Conservation (phyloP, 139 green algal genomes). For the Chlamydomonas incerta region DNA sequence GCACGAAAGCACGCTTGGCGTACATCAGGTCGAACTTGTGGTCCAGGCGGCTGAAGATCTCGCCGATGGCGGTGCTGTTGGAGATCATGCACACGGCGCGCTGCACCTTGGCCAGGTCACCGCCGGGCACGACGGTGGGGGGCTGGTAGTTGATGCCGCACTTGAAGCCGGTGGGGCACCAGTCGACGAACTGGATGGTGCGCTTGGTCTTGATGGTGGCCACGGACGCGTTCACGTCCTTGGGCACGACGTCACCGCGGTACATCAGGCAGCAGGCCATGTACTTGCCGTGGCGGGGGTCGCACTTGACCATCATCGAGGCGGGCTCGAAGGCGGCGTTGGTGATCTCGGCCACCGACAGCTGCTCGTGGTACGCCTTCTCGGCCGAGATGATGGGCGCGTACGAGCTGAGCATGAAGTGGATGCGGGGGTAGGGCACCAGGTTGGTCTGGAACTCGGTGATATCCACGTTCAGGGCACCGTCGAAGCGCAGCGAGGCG, state of each 20-base stretch:
- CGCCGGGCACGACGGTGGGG: slow-evolving; percentile 96
- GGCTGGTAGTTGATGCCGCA: slow-evolving; percentile 99
- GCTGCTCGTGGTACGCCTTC: slow-evolving; percentile 99
- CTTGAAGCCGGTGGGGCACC: slow-evolving; percentile 99
- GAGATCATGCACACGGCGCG: slow-evolving; percentile 99
- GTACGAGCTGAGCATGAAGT: slow-evolving; percentile 99
- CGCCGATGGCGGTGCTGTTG: slow-evolving; percentile 98
- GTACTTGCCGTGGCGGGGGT: slow-evolving; percentile 97
- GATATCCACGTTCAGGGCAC: slow-evolving; percentile 97
- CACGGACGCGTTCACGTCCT: slow-evolving; percentile 98
- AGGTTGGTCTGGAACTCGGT: slow-evolving; percentile 99
- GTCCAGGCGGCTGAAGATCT: slow-evolving; percentile 98
- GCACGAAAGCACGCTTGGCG: slow-evolving; percentile 99
- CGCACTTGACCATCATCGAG: slow-evolving; percentile 99
- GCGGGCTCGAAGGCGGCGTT: slow-evolving; percentile 96
- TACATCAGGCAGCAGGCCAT: slow-evolving; percentile 99
- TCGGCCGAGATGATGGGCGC: slow-evolving; percentile 98
- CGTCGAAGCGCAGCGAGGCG: slow-evolving; percentile 95
- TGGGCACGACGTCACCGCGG: slow-evolving; percentile 98
- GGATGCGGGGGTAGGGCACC: slow-evolving; percentile 98
- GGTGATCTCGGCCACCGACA: slow-evolving; percentile 98
- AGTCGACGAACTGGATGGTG: slow-evolving; percentile 99
- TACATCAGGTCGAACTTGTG: slow-evolving; percentile 99
- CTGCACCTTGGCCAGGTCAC: slow-evolving; percentile 99
- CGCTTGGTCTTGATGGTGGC: slow-evolving; percentile 99